Percentiles rank a stretch among this genome's conserved stretches.
Evolutionary conservation across 2,329 filamentous ascomycete genomes (phyloP).

Genomic region (Colletotrichum viniferum): DNA sequence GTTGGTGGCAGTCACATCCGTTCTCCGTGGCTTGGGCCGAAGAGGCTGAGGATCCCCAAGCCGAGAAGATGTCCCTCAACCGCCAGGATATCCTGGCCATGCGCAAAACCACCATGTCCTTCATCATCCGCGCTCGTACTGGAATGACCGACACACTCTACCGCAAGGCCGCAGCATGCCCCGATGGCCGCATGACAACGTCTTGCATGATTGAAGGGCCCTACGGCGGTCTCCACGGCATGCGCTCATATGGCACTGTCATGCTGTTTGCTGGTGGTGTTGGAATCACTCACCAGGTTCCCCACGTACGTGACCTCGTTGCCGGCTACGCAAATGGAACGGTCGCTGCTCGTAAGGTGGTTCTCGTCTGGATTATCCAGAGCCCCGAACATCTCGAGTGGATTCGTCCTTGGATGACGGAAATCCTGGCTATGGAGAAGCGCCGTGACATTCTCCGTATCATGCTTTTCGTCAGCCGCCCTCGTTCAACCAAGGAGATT

Average conservation of each 20-base stretch:
- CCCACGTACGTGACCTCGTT: constrained; percentile 75
- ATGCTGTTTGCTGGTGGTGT: constrained; percentile 82
- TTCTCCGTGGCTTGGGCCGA: constrained; percentile 83
- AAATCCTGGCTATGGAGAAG: constrained; percentile 76
- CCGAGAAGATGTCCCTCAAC: constrained; percentile 63
- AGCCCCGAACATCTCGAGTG: constrained; percentile 82
- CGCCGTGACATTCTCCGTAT: constrained; percentile 77
- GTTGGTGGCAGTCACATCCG: constrained; percentile 77
- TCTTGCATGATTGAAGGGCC: constrained; percentile 76
- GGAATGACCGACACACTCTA: constrained; percentile 76
- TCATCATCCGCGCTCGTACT: constrained; percentile 75
- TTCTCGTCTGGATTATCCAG: constrained; percentile 81
- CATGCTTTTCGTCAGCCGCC: constrained; percentile 78
- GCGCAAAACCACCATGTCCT: constrained; percentile 70
- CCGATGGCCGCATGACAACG: constrained; percentile 65
- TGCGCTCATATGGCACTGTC: constrained; percentile 78
- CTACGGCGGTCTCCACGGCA: constrained; percentile 73
- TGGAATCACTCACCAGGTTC: constrained; percentile 80
- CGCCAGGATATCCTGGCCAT: constrained; percentile 62
- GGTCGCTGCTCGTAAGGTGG: constrained; percentile 71
- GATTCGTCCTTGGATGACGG: constrained; percentile 85
- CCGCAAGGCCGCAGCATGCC: constrained; percentile 66
- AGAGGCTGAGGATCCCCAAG: constrained; percentile 56
- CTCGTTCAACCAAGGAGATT: constrained; percentile 79
- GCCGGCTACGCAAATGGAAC: constrained; percentile 71